Conservation (phyloP, 805 yeast genomes). For the Metschnikowia gelsemii region DNA sequence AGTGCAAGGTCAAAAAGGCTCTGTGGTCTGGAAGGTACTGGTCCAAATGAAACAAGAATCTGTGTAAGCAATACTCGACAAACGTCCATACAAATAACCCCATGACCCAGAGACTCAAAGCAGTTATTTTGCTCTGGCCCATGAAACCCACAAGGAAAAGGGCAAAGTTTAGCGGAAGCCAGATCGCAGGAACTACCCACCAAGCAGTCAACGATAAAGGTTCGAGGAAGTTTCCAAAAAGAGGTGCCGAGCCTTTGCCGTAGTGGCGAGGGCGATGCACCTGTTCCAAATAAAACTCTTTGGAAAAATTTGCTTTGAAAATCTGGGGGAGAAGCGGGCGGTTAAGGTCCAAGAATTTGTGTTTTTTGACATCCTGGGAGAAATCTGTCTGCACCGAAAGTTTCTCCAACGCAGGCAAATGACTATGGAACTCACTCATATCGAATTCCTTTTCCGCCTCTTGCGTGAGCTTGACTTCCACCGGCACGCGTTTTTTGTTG, state of each 20-base stretch:
- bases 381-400: slow-evolving; percentile 79
- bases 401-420: slow-evolving; percentile 71
- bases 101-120: slow-evolving; percentile 60
- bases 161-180: slow-evolving; percentile 80
- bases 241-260: slow-evolving; percentile 94
- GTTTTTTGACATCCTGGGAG: slow-evolving; percentile 64
- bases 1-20: slow-evolving; percentile 75
- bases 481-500: slow-evolving; percentile 56
- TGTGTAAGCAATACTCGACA: slow-evolving; percentile 82
- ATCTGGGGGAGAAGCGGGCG: slow-evolving; percentile 83
- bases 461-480: slow-evolving; percentile 49
- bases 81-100: slow-evolving; percentile 95
- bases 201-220: slow-evolving; percentile 90
- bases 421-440: slow-evolving; percentile 48
- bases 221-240: slow-evolving; percentile 93
- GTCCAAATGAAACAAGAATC: slow-evolving; percentile 93
- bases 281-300: slow-evolving; percentile 91
- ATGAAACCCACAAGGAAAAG: slow-evolving; percentile 59
- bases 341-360: slow-evolving; percentile 82
- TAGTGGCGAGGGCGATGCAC: slow-evolving; percentile 98
- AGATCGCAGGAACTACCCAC: slow-evolving; percentile 84
- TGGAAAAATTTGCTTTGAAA: slow-evolving; percentile 68
- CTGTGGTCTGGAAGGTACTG: slow-evolving; percentile 79
- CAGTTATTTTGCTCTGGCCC: slow-evolving; percentile 44
- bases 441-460: slow-evolving; percentile 27